Percentiles rank a stretch among this genome's conserved stretches.
phyloP scores from a whole-genome alignment of 1,284 basidiomycete genomes.

The Apiotrichum mycotoxinovorans region DNA sequence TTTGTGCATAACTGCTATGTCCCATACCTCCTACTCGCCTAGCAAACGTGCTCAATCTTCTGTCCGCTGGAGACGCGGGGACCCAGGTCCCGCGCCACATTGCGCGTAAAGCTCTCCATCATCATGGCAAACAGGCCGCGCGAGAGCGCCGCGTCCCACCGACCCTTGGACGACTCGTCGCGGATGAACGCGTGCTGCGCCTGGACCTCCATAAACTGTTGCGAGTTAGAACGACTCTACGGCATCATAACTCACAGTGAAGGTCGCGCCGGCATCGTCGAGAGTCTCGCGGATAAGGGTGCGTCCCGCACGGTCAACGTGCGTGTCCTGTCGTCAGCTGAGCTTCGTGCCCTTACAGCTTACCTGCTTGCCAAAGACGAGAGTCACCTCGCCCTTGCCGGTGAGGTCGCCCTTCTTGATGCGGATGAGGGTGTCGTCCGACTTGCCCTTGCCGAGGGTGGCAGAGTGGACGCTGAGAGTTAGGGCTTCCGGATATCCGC shows the following conservation, averaged over 20 bases:
- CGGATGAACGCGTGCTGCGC: constrained; percentile 92
- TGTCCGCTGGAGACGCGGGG: constrained; percentile 54
- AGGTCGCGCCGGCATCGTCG: constrained; percentile 68
- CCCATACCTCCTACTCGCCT: too few species aligned
- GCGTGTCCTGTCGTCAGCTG: constrained; percentile 61
- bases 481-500: not conserved
- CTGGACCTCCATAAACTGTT: constrained; percentile 82
- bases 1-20: too few species aligned
- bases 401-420: constrained; percentile 70
- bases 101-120: constrained; percentile 89
- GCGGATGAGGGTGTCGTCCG: constrained; percentile 68
- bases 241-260: constrained; percentile 56
- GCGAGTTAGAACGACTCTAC: not conserved
- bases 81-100: constrained; percentile 76
- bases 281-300: constrained; percentile 75
- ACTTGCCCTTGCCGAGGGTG: constrained; percentile 75
- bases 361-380: constrained; percentile 92
- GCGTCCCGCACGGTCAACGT: constrained; percentile 77
- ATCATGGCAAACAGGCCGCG: constrained; percentile 75
- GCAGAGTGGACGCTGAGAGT: constrained; percentile 63
- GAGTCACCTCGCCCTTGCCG: constrained; percentile 75
- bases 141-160: constrained; percentile 88
- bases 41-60: constrained; percentile 74
- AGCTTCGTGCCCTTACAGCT: constrained; percentile 14
- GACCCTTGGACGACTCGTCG: constrained; percentile 81